Evolutionary conservation across 1,139 yeast genomes (phyloP).

Genomic region (Blastobotrys ciferrii): DNA sequence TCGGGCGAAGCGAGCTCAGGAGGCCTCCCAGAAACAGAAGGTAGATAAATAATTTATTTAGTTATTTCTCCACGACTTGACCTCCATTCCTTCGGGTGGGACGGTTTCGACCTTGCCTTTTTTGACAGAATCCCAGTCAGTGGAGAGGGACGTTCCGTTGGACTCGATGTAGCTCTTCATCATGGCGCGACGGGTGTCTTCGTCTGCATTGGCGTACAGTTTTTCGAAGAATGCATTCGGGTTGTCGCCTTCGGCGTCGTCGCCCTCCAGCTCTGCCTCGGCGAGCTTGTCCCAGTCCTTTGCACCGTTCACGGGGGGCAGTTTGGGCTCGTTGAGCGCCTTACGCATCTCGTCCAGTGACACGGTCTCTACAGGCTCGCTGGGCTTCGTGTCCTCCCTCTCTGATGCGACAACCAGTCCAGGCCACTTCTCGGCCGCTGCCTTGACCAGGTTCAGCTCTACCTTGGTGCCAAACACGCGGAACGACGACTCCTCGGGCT

Average conservation of each 20-base stretch:
- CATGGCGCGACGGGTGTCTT: constrained; percentile 90
- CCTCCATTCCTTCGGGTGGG: constrained; percentile 65
- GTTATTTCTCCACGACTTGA: constrained; percentile 33
- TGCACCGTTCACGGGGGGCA: constrained; percentile 14
- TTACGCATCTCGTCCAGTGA: constrained; percentile 16
- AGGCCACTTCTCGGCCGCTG: constrained; percentile 41
- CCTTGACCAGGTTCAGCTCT: constrained; percentile 54
- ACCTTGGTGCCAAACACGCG: constrained; percentile 69
- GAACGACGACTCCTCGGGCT: constrained; percentile 45
- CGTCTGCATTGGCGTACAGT: constrained; percentile 77
- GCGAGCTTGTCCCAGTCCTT: constrained; percentile 74
- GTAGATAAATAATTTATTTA: constrained; percentile 1
- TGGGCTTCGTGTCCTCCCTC: constrained; percentile 13
- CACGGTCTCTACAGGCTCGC: constrained; percentile 9
- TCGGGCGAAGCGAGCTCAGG: too few relatives aligned
- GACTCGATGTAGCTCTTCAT: constrained; percentile 94
- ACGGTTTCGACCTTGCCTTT: constrained; percentile 61
- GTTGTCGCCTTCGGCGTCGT: constrained; percentile 38
- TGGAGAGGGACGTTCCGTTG: constrained; percentile 88
- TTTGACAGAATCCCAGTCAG: constrained; percentile 91
- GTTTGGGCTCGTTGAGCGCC: constrained; percentile 25
- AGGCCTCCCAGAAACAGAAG: too few relatives aligned
- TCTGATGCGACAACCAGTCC: constrained; percentile 11
- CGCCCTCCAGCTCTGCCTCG: constrained; percentile 48
- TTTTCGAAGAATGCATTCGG: constrained; percentile 74